phyloP scores from a whole-genome alignment of 192 early-diverging fungal genomes.

The Neocallimastix lanati region DNA sequence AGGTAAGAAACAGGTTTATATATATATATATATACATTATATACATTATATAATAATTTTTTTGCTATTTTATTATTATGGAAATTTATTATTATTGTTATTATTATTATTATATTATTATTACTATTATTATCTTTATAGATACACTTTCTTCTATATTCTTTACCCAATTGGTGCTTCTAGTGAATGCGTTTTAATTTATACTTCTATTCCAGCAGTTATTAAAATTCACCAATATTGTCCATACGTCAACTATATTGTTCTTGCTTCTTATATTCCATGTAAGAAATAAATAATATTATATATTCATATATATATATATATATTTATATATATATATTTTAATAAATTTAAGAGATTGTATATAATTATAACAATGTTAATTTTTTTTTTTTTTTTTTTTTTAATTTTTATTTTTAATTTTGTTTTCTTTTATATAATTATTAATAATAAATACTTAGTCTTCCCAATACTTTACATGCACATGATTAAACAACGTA shows the following conservation, averaged over 20 bases:
- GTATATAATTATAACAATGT: too few relatives aligned
- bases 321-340: too few relatives aligned
- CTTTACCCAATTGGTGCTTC: slow-evolving; percentile 81
- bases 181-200: slow-evolving; percentile 63
- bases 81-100: neutral
- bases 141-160: slow-evolving; percentile 88
- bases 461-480: neutral
- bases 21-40: neutral
- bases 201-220: slow-evolving; percentile 36
- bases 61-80: too few relatives aligned
- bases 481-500: neutral
- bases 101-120: neutral
- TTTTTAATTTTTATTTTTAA: too few relatives aligned
- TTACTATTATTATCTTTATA: slow-evolving; percentile 7
- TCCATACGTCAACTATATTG: neutral
- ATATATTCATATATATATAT: neutral
- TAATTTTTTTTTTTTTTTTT: too few relatives aligned
- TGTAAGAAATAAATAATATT: neutral
- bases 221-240: neutral
- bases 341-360: too few relatives aligned
- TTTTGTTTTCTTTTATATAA: too few relatives aligned
- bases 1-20: slow-evolving; percentile 10
- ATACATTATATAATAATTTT: too few relatives aligned
- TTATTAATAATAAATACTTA: too few relatives aligned
- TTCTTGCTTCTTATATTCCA: neutral